These are phyloP conservation scores for Penicillium expansum DNA, from an alignment of 2,329 filamentous ascomycete genomes.

Conservation along the genomic window DNA sequence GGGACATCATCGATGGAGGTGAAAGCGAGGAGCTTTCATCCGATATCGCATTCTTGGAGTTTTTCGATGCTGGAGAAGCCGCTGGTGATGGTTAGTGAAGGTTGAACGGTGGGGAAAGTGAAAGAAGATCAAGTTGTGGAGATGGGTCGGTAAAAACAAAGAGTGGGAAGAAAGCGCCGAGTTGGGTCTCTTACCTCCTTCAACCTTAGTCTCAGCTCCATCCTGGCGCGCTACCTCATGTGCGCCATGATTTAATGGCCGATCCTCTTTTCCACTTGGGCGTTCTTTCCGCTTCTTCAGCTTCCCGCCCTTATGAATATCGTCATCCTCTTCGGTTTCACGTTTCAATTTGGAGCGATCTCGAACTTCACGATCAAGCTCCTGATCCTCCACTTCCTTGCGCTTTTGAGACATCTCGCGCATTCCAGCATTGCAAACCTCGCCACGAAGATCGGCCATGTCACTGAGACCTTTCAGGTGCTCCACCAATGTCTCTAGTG, in stretches of 20 bases:
- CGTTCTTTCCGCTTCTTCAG: constrained; percentile 76
- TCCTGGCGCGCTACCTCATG: constrained; percentile 64
- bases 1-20: constrained; percentile 44
- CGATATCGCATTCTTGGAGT: constrained; percentile 37
- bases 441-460: constrained; percentile 55
- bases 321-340: constrained; percentile 46
- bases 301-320: constrained; percentile 58
- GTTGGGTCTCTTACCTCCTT: constrained; percentile 48
- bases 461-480: constrained; percentile 57
- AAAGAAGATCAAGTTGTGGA: constrained; percentile 13
- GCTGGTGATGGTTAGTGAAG: constrained; percentile 21
- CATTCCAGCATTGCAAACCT: constrained; percentile 59
- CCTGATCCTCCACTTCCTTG: constrained; percentile 57
- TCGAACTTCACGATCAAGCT: constrained; percentile 49
- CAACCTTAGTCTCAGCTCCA: constrained; percentile 56
- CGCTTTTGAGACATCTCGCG: constrained; percentile 57
- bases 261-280: constrained; percentile 59
- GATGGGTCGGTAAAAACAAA: constrained; percentile 15
- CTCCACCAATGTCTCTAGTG: constrained; percentile 51
- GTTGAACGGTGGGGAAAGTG: constrained; percentile 3
- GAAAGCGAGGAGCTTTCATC: constrained; percentile 42
- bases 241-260: constrained; percentile 60
- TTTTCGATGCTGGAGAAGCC: constrained; percentile 41
- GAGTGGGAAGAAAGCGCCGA: constrained; percentile 7
- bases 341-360: constrained; percentile 50